These are phyloP conservation scores for Sesbania bispinosa DNA, from an alignment of 306 rosid species.

Conservation along the genomic window DNA sequence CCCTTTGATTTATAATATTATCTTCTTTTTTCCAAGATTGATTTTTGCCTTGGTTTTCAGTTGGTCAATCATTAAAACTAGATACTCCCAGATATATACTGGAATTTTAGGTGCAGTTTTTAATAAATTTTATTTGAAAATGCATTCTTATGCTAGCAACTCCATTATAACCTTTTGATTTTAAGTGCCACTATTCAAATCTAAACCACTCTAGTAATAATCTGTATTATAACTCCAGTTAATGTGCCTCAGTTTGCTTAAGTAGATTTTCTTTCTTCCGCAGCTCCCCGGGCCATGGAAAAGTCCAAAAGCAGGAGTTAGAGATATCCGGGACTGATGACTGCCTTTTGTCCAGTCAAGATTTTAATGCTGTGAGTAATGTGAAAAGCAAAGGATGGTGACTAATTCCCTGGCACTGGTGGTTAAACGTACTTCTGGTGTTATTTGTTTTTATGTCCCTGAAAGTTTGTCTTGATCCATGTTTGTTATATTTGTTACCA, in stretches of 20 bases:
- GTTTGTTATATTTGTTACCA: constrained; percentile 36
- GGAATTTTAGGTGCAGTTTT: neutral
- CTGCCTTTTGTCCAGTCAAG: constrained; percentile 36
- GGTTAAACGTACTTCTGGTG: constrained; percentile 25
- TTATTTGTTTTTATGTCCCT: constrained; percentile 37
- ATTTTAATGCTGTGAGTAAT: constrained; percentile 3
- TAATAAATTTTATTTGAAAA: neutral
- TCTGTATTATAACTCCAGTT: neutral
- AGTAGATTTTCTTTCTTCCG: neutral
- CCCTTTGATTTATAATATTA: neutral
- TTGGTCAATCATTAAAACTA: neutral
- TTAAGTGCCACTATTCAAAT: neutral
- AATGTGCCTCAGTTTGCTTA: constrained; percentile 4
- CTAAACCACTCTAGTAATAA: neutral
- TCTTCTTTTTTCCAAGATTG: neutral
- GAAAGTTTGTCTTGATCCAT: constrained; percentile 20
- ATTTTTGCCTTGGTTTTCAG: neutral
- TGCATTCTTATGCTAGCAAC: neutral
- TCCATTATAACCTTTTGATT: neutral
- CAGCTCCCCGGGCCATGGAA: constrained; percentile 94
- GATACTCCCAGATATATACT: too few relatives aligned
- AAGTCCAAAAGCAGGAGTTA: constrained; percentile 70
- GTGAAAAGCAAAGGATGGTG: constrained; percentile 29
- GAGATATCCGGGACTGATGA: constrained; percentile 23
- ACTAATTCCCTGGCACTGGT: constrained; percentile 29